Evolutionary conservation across 2,329 filamentous ascomycete species (phyloP), one percentile per base, ranked within the genome.

Genomic region (Aspergillus sp.): DNA sequence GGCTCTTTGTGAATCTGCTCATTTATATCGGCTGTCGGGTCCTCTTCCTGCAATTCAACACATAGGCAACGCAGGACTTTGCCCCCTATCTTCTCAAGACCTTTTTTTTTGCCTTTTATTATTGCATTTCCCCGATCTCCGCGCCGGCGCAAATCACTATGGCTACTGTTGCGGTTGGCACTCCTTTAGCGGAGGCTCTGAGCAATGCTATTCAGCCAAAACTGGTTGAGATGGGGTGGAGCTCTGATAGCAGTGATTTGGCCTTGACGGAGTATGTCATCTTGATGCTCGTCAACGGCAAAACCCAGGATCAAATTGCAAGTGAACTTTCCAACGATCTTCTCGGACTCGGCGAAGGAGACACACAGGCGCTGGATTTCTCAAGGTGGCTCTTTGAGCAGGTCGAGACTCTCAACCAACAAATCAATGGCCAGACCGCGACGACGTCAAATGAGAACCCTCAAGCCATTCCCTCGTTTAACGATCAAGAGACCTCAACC

Each of bases 251-350:
- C 66, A 85, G 86, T 69, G 91, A 93, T 74, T 88, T 88, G 22
- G 90, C 91, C 39, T 85, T 99, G 59, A 89, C 92, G 59, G 95
- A 99, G 78, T 99, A 98, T 78, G 95, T 99, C 65, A 89, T 98
- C 58, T 86, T 98, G 62, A 97, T 98, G 93, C 85, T 99, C 33
- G 91, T 91, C 61, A 98, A 97, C 77, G 91, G 93, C 68, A 97
- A 96, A 76, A 92, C 89, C 4, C 89, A 96, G 73, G 87, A 93
- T 51, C 89, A 97, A 72, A 93, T 99, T 64, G 89, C 92, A 9
- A 81, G 85, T 44, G 95, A 99, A 73, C 86, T 99, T 13, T 89
- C 93, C 1, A 89, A 88, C 63, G 95, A 99, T 68, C 83, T 99
- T 42, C 84, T 99, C 3, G 87, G 87, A 57, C 83, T 97, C 4